phyloP scores from a whole-genome alignment of 2,329 filamentous ascomycete species.

The Aspergillus sp. region DNA sequence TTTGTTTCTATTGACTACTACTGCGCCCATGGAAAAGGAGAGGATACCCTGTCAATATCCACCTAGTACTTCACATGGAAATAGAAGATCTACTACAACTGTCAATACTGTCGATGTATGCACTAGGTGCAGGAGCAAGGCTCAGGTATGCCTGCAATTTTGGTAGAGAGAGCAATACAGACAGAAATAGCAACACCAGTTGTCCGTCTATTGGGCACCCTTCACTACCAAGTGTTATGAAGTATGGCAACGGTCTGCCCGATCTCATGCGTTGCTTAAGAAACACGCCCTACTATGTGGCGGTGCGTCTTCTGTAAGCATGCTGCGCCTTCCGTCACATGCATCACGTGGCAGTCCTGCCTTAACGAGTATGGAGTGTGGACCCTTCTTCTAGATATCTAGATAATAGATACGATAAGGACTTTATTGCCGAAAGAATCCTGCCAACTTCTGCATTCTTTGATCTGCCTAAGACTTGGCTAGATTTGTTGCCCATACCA shows the following conservation, averaged over 20 bases:
- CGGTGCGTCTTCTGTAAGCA: neutral
- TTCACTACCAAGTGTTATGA: neutral
- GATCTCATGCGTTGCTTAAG: constrained; percentile 8
- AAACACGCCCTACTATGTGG: constrained; percentile 3
- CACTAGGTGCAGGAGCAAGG: neutral
- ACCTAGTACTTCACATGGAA: neutral
- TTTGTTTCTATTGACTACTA: neutral
- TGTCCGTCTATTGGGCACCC: constrained; percentile 10
- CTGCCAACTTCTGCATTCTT: neutral
- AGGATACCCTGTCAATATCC: neutral
- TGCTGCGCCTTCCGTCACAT: neutral
- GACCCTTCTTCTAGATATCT: neutral
- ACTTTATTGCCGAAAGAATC: no score
- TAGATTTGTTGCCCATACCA: no score
- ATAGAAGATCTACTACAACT: neutral
- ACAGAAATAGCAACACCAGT: constrained; percentile 15
- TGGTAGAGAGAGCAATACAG: neutral
- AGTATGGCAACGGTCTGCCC: constrained; percentile 3
- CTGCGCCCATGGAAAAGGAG: neutral
- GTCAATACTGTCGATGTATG: neutral
- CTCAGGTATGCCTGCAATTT: neutral
- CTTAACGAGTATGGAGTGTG: neutral
- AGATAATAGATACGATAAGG: no score
- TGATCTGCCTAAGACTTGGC: neutral
- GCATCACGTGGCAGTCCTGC: constrained; percentile 9